Conservation (phyloP, 768 basidiomycete genomes). For the Mycena olivaceomarginata region DNA sequence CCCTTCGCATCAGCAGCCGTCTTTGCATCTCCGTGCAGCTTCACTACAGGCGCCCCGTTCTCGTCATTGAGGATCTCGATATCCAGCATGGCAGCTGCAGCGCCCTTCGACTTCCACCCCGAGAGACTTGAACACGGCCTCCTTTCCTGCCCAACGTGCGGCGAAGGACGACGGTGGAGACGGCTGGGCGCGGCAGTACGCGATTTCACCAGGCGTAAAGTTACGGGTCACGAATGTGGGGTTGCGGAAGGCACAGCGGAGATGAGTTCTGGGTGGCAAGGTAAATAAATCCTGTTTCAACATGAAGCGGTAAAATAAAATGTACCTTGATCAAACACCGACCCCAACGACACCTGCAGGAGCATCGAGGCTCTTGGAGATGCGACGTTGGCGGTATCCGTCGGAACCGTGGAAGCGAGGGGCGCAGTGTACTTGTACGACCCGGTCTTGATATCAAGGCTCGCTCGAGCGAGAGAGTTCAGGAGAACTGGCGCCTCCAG, state of each 20-base stretch:
- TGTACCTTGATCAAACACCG: conserved; percentile 91
- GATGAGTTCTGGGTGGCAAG: conserved; percentile 81
- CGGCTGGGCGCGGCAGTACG: conserved; percentile 92
- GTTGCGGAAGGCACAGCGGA: conserved; percentile 94
- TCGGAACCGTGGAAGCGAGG: conserved; percentile 69
- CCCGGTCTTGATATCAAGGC: conserved; percentile 88
- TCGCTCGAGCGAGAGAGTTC: conserved; percentile 94
- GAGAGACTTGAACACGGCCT: conserved; percentile 97
- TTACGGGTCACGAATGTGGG: conserved; percentile 92
- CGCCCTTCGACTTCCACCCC: conserved; percentile 92
- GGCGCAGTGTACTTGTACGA: conserved; percentile 88
- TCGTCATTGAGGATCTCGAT: conserved; percentile 92
- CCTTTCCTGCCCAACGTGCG: conserved; percentile 98
- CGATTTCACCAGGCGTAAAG: conserved; percentile 92
- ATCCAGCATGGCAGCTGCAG: conserved; percentile 96
- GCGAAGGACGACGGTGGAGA: conserved; percentile 94
- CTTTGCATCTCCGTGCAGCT: conserved; percentile 87
- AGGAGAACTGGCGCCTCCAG: conserved; percentile 91
- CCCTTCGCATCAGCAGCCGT: conserved; percentile 82
- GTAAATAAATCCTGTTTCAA: conserved; percentile 25
- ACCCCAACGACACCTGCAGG: conserved; percentile 77
- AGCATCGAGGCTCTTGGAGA: conserved; percentile 71
- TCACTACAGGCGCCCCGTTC: conserved; percentile 87
- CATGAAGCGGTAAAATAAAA: conserved; percentile 20
- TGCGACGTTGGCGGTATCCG: conserved; percentile 81